Percentiles rank a stretch among this genome's conserved stretches.
phyloP scores from a whole-genome alignment of 2,329 filamentous ascomycete species.

The Pseudogymnoascus verrucosus region DNA sequence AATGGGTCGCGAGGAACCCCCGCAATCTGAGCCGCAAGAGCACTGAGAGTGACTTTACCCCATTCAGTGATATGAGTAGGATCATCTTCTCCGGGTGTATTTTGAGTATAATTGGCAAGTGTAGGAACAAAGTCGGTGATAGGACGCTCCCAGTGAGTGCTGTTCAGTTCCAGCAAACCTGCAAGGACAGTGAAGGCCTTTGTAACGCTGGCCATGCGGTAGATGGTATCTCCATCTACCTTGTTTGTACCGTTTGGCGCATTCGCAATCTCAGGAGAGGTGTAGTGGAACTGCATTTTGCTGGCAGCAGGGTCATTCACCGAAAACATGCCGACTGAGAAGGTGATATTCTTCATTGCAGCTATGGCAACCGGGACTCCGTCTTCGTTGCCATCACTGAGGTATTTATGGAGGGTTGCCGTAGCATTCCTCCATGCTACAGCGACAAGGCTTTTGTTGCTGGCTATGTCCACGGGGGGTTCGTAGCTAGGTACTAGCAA shows the following conservation, averaged over 20 bases:
- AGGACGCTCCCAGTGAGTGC: constrained; percentile 29
- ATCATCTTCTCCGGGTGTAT: constrained; percentile 11
- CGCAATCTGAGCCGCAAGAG: constrained; percentile 27
- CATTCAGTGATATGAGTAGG: constrained; percentile 23
- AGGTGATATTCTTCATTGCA: constrained; percentile 29
- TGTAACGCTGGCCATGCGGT: constrained; percentile 34
- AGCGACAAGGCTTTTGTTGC: not conserved
- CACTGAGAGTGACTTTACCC: constrained; percentile 29
- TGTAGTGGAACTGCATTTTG: constrained; percentile 31
- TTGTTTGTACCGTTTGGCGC: constrained; percentile 27
- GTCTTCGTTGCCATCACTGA: not conserved
- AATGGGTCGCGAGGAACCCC: constrained; percentile 26
- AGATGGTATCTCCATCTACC: constrained; percentile 36
- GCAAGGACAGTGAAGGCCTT: constrained; percentile 34
- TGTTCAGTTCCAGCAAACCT: constrained; percentile 29
- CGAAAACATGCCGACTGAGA: constrained; percentile 34
- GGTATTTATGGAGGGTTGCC: not conserved
- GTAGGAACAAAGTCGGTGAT: constrained; percentile 27
- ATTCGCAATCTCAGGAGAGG: constrained; percentile 27
- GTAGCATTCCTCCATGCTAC: not conserved
- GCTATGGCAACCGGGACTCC: not conserved
- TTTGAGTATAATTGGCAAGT: constrained; percentile 16
- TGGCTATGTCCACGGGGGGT: not conserved
- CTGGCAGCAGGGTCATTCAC: constrained; percentile 27
- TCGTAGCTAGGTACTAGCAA: not conserved